Evolutionary conservation across 176 grass and related monocot species (phyloP).

Genomic region (Aegilops speltoides): DNA sequence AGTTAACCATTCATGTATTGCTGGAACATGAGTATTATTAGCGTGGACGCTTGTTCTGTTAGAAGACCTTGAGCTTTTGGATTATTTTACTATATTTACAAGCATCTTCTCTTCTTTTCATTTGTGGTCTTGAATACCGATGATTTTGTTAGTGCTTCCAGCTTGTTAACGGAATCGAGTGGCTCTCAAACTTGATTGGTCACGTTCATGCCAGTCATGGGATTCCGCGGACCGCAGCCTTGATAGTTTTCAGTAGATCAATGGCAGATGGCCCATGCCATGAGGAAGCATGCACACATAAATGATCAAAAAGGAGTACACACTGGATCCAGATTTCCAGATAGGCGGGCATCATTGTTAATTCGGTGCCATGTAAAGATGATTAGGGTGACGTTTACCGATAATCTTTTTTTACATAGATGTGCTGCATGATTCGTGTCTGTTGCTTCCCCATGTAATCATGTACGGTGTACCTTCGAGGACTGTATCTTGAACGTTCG

Average conservation of each 20-base stretch:
- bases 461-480: constrained; percentile 36
- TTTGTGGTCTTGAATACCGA: not conserved
- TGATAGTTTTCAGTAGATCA: constrained; percentile 36
- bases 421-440: constrained; percentile 28
- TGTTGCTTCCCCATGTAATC: constrained; percentile 36
- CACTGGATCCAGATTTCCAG: constrained; percentile 57
- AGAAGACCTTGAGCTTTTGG: constrained; percentile 20
- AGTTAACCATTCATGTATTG: constrained; percentile 5
- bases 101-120: constrained; percentile 22
- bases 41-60: constrained; percentile 10
- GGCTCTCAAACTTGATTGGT: constrained; percentile 38
- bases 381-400: constrained; percentile 44
- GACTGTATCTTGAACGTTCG: constrained; percentile 18
- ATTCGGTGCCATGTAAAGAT: constrained; percentile 46
- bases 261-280: constrained; percentile 46
- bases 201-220: constrained; percentile 40
- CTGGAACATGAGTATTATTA: not conserved
- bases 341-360: constrained; percentile 52
- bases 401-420: constrained; percentile 30
- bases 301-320: constrained; percentile 45
- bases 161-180: constrained; percentile 42
- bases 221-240: constrained; percentile 2
- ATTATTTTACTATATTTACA: not conserved
- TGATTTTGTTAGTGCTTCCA: constrained; percentile 28
- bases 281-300: constrained; percentile 34